A percentile compares a stretch with the other conserved stretches of the same genome.
Conservation (phyloP, 257 asterid genomes). For the Jacaranda mimosifolia region DNA sequence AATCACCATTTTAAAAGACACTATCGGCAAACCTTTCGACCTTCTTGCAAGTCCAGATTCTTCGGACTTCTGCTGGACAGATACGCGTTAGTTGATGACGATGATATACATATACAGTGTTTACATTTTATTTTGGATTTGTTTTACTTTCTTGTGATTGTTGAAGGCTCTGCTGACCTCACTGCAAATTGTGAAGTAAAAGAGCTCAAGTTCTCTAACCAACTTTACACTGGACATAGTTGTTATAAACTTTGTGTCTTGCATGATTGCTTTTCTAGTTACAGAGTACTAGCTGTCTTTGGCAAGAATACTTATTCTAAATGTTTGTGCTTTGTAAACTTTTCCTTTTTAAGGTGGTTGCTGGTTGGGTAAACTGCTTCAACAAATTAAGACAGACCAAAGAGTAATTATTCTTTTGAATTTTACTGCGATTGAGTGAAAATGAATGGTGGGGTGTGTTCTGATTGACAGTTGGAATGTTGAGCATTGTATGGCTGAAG, state of each 20-base stretch:
- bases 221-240: constrained; percentile 44
- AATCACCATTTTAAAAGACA: constrained; percentile 86
- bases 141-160: constrained; percentile 34
- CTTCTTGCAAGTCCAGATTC: constrained; percentile 85
- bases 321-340: neutral
- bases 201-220: constrained; percentile 16
- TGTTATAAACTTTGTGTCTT: constrained; percentile 21
- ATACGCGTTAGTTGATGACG: constrained; percentile 28
- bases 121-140: constrained; percentile 19
- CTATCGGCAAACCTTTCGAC: constrained; percentile 73
- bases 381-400: no score
- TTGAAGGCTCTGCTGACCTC: constrained; percentile 34
- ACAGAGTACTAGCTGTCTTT: constrained; percentile 10
- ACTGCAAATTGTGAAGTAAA: constrained; percentile 36
- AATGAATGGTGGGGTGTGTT: no score
- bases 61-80: constrained; percentile 55
- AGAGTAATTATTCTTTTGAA: no score
- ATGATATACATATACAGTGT: neutral
- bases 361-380: no score
- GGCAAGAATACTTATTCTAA: constrained; percentile 6
- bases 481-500: no score
- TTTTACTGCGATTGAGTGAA: no score
- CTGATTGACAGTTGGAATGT: no score
- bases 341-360: no score
- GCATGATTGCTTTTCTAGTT: constrained; percentile 31